A percentile compares a stretch with the other conserved stretches of the same genome.
Conservation (phyloP, 2,329 filamentous ascomycete genomes). For the Teratosphaeria gauchensis region DNA sequence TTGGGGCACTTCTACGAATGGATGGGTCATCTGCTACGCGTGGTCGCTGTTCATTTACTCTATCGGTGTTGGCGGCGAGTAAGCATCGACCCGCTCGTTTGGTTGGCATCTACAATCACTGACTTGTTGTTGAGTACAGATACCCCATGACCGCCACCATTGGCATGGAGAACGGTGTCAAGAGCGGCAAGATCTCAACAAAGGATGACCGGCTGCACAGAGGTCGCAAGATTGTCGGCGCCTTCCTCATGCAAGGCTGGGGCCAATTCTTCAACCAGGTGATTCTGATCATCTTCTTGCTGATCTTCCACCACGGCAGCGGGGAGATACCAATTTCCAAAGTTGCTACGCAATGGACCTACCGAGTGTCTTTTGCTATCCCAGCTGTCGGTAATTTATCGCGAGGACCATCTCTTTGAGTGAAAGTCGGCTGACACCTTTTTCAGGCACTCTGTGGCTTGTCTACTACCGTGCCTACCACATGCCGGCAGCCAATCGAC, state of each 20-base stretch:
- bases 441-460: slow-evolving; percentile 61
- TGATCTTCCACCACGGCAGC: slow-evolving; percentile 70
- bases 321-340: slow-evolving; percentile 66
- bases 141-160: slow-evolving; percentile 95
- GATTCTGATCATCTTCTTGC: slow-evolving; percentile 68
- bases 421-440: not conserved
- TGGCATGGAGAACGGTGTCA: slow-evolving; percentile 57
- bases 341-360: slow-evolving; percentile 73
- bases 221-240: slow-evolving; percentile 83
- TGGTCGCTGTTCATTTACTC: slow-evolving; percentile 85
- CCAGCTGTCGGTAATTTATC: slow-evolving; percentile 54
- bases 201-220: slow-evolving; percentile 84
- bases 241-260: slow-evolving; percentile 96
- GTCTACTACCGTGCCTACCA: slow-evolving; percentile 89
- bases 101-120: not conserved
- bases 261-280: slow-evolving; percentile 88
- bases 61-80: slow-evolving; percentile 48
- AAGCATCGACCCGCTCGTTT: slow-evolving; percentile 33
- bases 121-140: slow-evolving; percentile 36
- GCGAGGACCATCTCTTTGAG: slow-evolving; percentile 24
- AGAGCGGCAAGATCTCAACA: slow-evolving; percentile 67
- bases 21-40: slow-evolving; percentile 91
- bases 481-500: slow-evolving; percentile 75
- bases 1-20: slow-evolving; percentile 74
- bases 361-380: slow-evolving; percentile 79